Percentiles rank a stretch among this genome's conserved stretches.
phyloP scores from a whole-genome alignment of 2,329 filamentous ascomycete species.

The Dactylellina haptotyla region DNA sequence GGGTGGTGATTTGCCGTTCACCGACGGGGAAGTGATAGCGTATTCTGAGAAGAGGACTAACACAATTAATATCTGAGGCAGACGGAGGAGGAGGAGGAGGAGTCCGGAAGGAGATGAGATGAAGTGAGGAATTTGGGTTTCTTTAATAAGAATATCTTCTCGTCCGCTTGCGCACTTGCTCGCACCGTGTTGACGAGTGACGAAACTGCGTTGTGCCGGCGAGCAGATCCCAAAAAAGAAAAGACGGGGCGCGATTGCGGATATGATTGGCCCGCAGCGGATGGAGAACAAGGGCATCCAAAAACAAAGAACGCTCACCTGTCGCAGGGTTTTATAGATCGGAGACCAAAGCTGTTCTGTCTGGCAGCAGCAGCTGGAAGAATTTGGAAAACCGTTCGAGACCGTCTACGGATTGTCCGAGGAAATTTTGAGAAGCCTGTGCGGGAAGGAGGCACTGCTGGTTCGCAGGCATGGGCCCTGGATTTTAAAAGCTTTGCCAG shows the following conservation, averaged over 20 bases:
- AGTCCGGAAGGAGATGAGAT: too few relatives aligned
- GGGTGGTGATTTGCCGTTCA: conserved; percentile 48
- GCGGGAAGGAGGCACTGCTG: conserved; percentile 31
- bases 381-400: conserved; percentile 23
- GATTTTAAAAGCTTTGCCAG: conserved; percentile 17
- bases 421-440: conserved; percentile 28
- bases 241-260: too few relatives aligned
- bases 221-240: too few relatives aligned
- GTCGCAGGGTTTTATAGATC: not conserved
- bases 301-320: too few relatives aligned
- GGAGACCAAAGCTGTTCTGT: not conserved
- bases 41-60: not conserved
- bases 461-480: conserved; percentile 33
- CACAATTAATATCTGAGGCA: not conserved
- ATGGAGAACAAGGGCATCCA: too few relatives aligned
- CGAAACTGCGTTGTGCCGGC: too few relatives aligned
- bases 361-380: conserved; percentile 10
- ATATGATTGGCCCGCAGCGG: too few relatives aligned
- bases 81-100: not conserved
- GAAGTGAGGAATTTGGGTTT: too few relatives aligned
- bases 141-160: too few relatives aligned
- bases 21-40: conserved; percentile 21
- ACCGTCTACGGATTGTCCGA: conserved; percentile 26
- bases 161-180: too few relatives aligned
- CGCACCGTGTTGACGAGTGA: too few relatives aligned